phyloP scores from a whole-genome alignment of 1,139 yeast genomes.

The Pichia sp. region DNA sequence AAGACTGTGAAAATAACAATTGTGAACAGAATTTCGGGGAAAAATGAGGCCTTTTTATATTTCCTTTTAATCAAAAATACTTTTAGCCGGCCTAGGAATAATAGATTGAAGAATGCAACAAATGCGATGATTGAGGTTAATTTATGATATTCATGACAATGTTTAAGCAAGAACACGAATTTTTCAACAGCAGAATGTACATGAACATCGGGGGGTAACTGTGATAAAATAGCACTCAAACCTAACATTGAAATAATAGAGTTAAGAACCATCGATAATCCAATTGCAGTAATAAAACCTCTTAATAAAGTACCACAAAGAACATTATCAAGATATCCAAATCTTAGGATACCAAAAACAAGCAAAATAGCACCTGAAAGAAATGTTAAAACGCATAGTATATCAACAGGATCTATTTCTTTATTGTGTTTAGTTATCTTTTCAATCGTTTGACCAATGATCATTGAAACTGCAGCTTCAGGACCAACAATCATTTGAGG shows the following conservation, averaged over 20 bases:
- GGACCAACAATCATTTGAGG: conserved; percentile 98
- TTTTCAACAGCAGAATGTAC: conserved; percentile 76
- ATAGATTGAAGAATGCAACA: conserved; percentile 39
- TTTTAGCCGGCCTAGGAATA: conserved; percentile 40
- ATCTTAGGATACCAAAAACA: conserved; percentile 71
- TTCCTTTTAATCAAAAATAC: conserved; percentile 29
- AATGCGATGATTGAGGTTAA: conserved; percentile 51
- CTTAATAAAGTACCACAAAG: conserved; percentile 74
- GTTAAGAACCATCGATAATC: conserved; percentile 79
- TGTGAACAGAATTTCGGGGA: conserved; percentile 81
- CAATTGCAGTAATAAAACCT: conserved; percentile 93
- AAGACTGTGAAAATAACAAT: conserved; percentile 58
- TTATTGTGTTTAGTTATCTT: conserved; percentile 50
- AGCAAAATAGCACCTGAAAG: conserved; percentile 71
- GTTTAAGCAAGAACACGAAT: conserved; percentile 45
- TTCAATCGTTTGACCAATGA: conserved; percentile 89
- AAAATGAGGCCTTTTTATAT: conserved; percentile 37
- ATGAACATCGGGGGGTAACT: conserved; percentile 38
- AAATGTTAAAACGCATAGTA: conserved; percentile 68
- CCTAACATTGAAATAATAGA: conserved; percentile 72
- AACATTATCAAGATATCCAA: conserved; percentile 86
- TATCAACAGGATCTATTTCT: conserved; percentile 49
- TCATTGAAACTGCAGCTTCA: conserved; percentile 85
- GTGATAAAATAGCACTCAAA: conserved; percentile 36
- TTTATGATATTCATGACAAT: conserved; percentile 37